Evolutionary conservation across 208 protist species (phyloP).

Genomic region (Leishmania gerbilli): DNA sequence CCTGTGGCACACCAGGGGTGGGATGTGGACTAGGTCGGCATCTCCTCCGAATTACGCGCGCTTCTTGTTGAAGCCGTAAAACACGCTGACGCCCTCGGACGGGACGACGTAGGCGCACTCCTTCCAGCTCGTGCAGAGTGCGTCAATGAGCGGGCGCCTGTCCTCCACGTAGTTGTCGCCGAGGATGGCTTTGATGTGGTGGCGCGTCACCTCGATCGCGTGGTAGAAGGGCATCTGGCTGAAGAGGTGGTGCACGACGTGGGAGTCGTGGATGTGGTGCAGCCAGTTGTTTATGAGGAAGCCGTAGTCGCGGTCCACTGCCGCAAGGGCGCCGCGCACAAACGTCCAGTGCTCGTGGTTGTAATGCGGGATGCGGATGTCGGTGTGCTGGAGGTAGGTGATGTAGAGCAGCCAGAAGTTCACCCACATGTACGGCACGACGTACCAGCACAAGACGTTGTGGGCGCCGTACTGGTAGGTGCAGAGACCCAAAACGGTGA

Average conservation of each 20-base stretch:
- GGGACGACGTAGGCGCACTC: constrained; percentile 85
- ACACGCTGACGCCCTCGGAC: constrained; percentile 72
- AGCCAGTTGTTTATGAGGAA: constrained; percentile 79
- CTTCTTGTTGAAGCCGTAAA: constrained; percentile 54
- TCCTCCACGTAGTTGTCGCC: constrained; percentile 76
- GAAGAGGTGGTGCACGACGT: constrained; percentile 95
- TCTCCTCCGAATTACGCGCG: not conserved
- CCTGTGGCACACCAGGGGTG: not conserved
- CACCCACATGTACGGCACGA: constrained; percentile 80
- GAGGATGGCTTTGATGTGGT: constrained; percentile 74
- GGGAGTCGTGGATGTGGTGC: constrained; percentile 95
- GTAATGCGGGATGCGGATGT: constrained; percentile 92
- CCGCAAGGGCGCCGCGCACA: constrained; percentile 89
- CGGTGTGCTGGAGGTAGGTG: constrained; percentile 95
- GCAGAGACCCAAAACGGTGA: constrained; percentile 46
- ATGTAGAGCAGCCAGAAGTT: constrained; percentile 94
- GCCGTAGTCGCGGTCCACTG: constrained; percentile 92
- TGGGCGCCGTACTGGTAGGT: constrained; percentile 56
- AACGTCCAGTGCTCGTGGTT: constrained; percentile 92
- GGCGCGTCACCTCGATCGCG: constrained; percentile 84
- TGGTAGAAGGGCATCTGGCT: constrained; percentile 94
- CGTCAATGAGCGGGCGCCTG: constrained; percentile 40
- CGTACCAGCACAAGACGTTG: constrained; percentile 80
- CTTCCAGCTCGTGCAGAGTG: constrained; percentile 51
- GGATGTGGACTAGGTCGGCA: not conserved